Conservation (phyloP, 495 filamentous ascomycete species). For the Astrocystis sublimbata region DNA sequence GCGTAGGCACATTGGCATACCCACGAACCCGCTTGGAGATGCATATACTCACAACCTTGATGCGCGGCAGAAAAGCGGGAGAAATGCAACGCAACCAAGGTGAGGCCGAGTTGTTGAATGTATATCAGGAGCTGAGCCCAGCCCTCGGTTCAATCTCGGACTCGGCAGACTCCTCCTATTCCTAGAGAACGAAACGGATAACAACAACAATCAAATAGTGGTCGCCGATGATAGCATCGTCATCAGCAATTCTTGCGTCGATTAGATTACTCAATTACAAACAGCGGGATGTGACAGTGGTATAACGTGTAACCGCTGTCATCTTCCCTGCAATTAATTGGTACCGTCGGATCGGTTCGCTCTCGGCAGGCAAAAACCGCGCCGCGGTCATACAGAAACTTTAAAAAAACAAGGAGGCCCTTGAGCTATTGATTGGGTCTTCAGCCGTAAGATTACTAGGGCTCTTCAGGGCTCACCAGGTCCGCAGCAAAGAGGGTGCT, state of each 20-base stretch:
- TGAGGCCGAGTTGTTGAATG: not conserved
- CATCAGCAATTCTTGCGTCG: not conserved
- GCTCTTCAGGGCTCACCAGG: too few relatives aligned
- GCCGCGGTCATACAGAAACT: not conserved
- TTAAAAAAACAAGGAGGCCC: not conserved
- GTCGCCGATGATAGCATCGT: not conserved
- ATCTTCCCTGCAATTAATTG: constrained; percentile 6
- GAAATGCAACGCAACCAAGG: not conserved
- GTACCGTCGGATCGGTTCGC: not conserved
- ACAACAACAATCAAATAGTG: not conserved
- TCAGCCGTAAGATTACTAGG: not conserved
- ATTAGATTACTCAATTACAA: not conserved
- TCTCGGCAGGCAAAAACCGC: constrained; percentile 2
- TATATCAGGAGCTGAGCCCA: not conserved
- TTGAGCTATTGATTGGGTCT: not conserved
- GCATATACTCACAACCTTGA: not conserved
- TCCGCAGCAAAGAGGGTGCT: too few relatives aligned
- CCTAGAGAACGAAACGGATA: not conserved
- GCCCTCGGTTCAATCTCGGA: not conserved
- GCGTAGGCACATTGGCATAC: not conserved
- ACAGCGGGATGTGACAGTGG: not conserved
- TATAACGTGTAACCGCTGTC: constrained; percentile 4
- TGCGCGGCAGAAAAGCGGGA: not conserved
- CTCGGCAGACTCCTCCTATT: not conserved
- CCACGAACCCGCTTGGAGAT: not conserved